These are phyloP conservation scores for Myriosclerotinia duriaeana DNA, from an alignment of 2,329 filamentous ascomycete genomes.

Conservation along the genomic window DNA sequence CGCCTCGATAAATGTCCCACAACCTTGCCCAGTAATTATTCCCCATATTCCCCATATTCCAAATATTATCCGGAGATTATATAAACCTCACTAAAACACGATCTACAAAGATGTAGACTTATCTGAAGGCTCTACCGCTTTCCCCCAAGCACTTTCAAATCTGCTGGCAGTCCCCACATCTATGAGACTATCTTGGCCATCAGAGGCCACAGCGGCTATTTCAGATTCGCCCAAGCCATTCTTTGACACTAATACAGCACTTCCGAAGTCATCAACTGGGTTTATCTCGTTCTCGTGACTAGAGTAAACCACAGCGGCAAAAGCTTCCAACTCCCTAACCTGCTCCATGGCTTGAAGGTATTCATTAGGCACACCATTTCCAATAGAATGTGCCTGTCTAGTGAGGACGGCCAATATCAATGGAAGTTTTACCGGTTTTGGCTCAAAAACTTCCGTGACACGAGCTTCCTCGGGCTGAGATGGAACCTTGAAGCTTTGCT, in stretches of 20 bases:
- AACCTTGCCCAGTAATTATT: constrained; percentile 13
- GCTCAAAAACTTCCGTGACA: constrained; percentile 54
- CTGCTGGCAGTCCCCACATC: constrained; percentile 51
- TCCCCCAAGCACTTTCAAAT: constrained; percentile 70
- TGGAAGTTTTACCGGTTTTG: constrained; percentile 68
- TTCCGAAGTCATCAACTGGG: constrained; percentile 32
- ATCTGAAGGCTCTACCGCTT: constrained; percentile 51
- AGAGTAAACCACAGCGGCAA: constrained; percentile 83
- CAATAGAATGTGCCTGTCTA: constrained; percentile 86
- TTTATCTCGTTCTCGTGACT: constrained; percentile 74
- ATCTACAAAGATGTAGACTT: constrained; percentile 26
- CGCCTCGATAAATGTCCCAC: neutral
- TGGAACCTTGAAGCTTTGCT: constrained; percentile 71
- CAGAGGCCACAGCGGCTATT: constrained; percentile 26
- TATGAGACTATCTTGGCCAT: constrained; percentile 52
- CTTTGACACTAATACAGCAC: constrained; percentile 28
- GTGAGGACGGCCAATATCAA: constrained; percentile 88
- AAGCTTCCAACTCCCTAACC: constrained; percentile 75
- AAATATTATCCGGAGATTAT: constrained; percentile 7
- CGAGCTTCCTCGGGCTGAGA: constrained; percentile 39
- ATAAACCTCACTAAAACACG: constrained; percentile 16
- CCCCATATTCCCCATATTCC: constrained; percentile 13
- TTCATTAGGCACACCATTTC: constrained; percentile 71
- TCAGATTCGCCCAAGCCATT: constrained; percentile 27
- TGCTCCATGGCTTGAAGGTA: constrained; percentile 74